Evolutionary conservation across 345 rosid genomes (phyloP).

Genomic region (Boechera stricta): DNA sequence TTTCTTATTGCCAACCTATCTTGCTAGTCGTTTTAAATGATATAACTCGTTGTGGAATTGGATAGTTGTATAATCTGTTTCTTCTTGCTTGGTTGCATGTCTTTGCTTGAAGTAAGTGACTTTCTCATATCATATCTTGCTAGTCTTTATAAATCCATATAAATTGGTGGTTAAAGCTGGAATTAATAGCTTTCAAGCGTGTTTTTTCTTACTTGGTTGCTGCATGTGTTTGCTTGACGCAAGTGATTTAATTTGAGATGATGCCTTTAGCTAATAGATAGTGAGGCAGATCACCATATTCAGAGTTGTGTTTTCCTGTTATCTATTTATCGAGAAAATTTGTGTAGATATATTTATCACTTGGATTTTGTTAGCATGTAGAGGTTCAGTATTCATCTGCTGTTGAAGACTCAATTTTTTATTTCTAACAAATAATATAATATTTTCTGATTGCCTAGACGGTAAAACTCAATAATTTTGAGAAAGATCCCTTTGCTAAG

Average conservation of each 20-base stretch:
- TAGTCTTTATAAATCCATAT: not conserved
- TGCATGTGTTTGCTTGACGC: conserved; percentile 1
- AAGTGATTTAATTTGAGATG: not conserved
- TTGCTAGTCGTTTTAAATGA: not conserved
- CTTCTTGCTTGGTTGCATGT: conserved; percentile 3
- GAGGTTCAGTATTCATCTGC: not conserved
- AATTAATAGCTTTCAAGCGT: not conserved
- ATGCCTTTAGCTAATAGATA: not conserved
- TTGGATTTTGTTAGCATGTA: not conserved
- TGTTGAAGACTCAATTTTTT: conserved; percentile 8
- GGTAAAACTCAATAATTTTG: conserved; percentile 75
- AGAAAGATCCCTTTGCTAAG: conserved; percentile 78
- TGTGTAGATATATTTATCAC: not conserved
- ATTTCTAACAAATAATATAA: conserved; percentile 7
- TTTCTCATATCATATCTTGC: not conserved
- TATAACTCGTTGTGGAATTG: not conserved
- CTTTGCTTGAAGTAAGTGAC: not conserved
- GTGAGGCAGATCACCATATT: not conserved
- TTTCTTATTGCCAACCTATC: not conserved
- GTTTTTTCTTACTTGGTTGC: conserved; percentile 6
- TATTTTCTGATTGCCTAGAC: conserved; percentile 53
- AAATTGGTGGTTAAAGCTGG: not conserved
- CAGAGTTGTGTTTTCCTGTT: not conserved
- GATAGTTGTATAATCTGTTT: not conserved
- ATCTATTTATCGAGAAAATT: not conserved